Evolutionary conservation across 331 rosid genomes (phyloP), one percentile per base, ranked within the genome.

Genomic region (Acacia pycnantha): DNA sequence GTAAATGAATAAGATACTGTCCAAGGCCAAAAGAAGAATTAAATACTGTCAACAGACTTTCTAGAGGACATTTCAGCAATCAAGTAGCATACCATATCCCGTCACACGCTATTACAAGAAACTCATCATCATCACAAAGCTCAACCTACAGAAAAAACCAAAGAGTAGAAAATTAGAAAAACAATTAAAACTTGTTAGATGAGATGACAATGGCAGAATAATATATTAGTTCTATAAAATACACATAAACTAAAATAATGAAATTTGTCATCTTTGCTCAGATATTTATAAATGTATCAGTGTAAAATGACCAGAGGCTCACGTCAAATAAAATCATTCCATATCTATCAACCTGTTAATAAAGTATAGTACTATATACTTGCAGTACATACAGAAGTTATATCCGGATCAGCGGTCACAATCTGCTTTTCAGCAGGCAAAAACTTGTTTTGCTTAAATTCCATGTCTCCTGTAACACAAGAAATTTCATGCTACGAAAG

Each of bases 81-180:
- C 27, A 76, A 78, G 80, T 33, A 82, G 65, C 93, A 82, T 87
- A 96, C 99, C 99, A 96, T 84, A 96, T 92, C 69, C 99, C 99
- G 82, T 94, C 99, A 85, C 99, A 96, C 51, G 99, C 99, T 85
- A 96, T 79, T 61, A 95, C 92, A 72, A 95, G 96, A 86, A 95
- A 95, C 78, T 95, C 98, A 35, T 95, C 99, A 66, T 95, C 99
- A 56, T 92, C 90, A 6, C 98, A 92, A 84, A 95, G 91, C 86
- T 92, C 97, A 76, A 88, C 90, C 99, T 95, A 79, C 77, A 64
- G 6, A 71, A 77, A 66, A 29, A 37, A 70, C 82, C 61, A 80
- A 47, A 65, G 12, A 7, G 68, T 56, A 77, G 80, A 59, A 59
- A 11, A 59, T 13, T 14, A 61, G 10, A 24, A 24, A 24, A 61